phyloP scores from a whole-genome alignment of 75 land plant species.

The Cunninghamia lanceolata region DNA sequence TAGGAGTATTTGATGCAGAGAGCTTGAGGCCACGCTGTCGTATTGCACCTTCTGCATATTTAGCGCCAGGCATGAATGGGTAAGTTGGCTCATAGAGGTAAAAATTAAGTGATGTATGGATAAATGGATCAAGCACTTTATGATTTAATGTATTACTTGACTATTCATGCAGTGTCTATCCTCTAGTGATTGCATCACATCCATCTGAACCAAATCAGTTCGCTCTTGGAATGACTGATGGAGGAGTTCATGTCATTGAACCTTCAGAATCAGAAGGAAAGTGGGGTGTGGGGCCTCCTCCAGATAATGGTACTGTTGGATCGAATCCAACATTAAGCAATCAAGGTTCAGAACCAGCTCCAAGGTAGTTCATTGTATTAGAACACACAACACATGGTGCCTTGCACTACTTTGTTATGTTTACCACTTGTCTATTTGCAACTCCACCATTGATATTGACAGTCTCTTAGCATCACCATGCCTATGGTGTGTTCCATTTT shows the following conservation, averaged over 20 bases:
- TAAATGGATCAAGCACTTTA: neutral
- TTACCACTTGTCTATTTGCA: neutral
- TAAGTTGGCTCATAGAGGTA: neutral
- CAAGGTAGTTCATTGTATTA: neutral
- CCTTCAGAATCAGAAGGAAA: slow-evolving; percentile 29
- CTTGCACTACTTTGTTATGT: neutral
- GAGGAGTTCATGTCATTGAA: slow-evolving; percentile 67
- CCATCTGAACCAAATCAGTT: slow-evolving; percentile 75
- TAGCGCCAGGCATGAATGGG: slow-evolving; percentile 13
- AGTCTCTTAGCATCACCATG: neutral
- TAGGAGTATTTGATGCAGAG: slow-evolving; percentile 72
- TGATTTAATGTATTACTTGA: neutral
- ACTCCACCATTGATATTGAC: neutral
- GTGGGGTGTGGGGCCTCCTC: slow-evolving; percentile 8
- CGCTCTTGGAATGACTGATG: slow-evolving; percentile 83
- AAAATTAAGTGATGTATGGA: neutral
- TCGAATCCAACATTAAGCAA: slow-evolving; percentile 9
- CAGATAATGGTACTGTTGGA: slow-evolving; percentile 12
- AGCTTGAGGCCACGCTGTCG: slow-evolving; percentile 64
- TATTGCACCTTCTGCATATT: slow-evolving; percentile 58
- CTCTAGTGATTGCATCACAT: slow-evolving; percentile 73
- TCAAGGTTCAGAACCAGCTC: slow-evolving; percentile 9
- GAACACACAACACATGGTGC: neutral
- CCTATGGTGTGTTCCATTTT: neutral
- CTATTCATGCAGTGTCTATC: slow-evolving; percentile 29